phyloP scores from a whole-genome alignment of 2,329 filamentous ascomycete genomes.

The Ophiognomonia clavigignenti-juglandacearum region DNA sequence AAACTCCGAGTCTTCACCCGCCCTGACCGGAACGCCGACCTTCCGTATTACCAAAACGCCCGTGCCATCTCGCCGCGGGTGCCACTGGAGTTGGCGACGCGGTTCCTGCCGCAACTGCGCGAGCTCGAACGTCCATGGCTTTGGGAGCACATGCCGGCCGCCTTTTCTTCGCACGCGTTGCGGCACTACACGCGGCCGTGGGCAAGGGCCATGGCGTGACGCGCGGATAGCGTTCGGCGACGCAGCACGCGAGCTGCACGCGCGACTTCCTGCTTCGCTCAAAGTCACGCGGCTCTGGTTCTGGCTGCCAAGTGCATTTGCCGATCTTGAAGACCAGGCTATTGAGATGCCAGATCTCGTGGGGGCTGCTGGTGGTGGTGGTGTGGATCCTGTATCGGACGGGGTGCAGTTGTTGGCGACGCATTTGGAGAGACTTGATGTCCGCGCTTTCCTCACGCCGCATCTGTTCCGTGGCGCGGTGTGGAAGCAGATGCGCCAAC shows the following conservation, averaged over 20 bases:
- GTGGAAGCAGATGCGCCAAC: constrained; percentile 18
- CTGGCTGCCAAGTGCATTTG: neutral
- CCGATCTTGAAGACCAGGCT: neutral
- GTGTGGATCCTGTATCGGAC: constrained; percentile 19
- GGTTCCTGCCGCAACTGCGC: constrained; percentile 19
- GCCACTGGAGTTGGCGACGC: constrained; percentile 20
- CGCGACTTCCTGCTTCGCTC: constrained; percentile 15
- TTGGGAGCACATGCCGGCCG: constrained; percentile 20
- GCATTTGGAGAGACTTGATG: constrained; percentile 17
- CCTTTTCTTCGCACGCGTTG: constrained; percentile 11
- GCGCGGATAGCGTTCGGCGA: constrained; percentile 22
- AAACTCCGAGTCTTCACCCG: no score
- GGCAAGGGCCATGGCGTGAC: constrained; percentile 23
- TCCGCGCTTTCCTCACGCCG: constrained; percentile 19
- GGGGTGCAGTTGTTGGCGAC: constrained; percentile 18
- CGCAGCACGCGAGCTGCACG: constrained; percentile 14
- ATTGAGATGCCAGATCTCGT: constrained; percentile 15
- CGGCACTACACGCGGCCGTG: constrained; percentile 18
- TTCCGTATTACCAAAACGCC: no score
- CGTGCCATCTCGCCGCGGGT: constrained; percentile 20
- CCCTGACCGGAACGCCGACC: no score
- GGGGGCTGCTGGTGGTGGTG: constrained; percentile 4
- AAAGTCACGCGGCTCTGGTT: neutral
- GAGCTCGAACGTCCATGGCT: constrained; percentile 20
- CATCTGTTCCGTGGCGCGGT: constrained; percentile 16